Percentiles rank a stretch among this genome's conserved stretches.
These are phyloP conservation scores for Fusarium cicatricum DNA, from an alignment of 2,329 filamentous ascomycete species.

Conservation along the genomic window DNA sequence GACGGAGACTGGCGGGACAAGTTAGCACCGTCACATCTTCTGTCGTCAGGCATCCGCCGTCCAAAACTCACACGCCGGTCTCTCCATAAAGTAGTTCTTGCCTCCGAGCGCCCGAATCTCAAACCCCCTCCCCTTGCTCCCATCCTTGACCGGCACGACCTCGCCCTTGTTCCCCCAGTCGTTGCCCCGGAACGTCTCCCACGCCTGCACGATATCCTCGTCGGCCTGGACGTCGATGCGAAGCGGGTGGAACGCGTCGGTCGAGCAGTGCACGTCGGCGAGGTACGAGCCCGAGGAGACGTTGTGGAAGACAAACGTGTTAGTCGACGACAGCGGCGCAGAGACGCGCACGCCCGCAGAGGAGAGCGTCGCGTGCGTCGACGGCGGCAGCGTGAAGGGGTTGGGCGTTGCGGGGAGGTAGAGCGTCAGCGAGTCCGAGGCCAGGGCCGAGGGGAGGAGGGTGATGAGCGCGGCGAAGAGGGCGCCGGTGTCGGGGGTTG, in stretches of 20 bases:
- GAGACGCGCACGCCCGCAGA: slow-evolving; percentile 51
- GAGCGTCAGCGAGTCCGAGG: slow-evolving; percentile 51
- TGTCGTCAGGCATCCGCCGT: background rate
- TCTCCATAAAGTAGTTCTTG: slow-evolving; percentile 81
- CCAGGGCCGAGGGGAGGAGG: slow-evolving; percentile 42
- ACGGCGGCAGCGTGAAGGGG: slow-evolving; percentile 66
- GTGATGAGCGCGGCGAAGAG: slow-evolving; percentile 49
- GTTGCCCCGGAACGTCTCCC: slow-evolving; percentile 89
- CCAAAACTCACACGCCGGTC: slow-evolving; percentile 73
- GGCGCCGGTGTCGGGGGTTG: slow-evolving; percentile 44
- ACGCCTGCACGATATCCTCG: slow-evolving; percentile 64
- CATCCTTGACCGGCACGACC: slow-evolving; percentile 54
- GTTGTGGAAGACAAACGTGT: slow-evolving; percentile 79
- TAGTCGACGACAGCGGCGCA: slow-evolving; percentile 71
- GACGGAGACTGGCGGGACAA: slow-evolving; percentile 69
- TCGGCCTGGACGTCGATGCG: slow-evolving; percentile 72
- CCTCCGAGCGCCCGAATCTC: slow-evolving; percentile 67
- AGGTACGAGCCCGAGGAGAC: slow-evolving; percentile 80
- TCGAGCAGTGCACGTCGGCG: slow-evolving; percentile 78
- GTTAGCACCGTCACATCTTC: slow-evolving; percentile 6
- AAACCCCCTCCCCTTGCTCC: slow-evolving; percentile 55
- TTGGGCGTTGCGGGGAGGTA: slow-evolving; percentile 59
- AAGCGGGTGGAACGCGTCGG: slow-evolving; percentile 79
- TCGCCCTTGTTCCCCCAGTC: slow-evolving; percentile 90
- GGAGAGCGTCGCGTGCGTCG: slow-evolving; percentile 70